These are phyloP conservation scores for Funneliformis caledonium DNA, from an alignment of 371 early-diverging fungal genomes.

Conservation along the genomic window DNA sequence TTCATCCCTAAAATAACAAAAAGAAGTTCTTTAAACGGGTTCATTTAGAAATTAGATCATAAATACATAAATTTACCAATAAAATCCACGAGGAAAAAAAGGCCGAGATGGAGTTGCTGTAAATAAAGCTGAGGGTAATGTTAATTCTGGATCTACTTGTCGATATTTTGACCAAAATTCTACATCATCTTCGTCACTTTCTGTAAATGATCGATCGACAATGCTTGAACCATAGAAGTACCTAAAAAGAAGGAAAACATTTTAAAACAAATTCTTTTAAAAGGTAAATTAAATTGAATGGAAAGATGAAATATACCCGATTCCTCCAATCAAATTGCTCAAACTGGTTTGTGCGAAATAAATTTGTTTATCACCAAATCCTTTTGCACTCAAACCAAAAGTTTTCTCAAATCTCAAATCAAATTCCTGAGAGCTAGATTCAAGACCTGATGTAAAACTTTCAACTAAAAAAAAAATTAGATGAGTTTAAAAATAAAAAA, in stretches of 20 bases:
- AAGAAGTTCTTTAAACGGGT: not conserved
- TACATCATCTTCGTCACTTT: slow-evolving; percentile 57
- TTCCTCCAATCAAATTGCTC: slow-evolving; percentile 89
- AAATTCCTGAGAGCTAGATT: slow-evolving; percentile 54
- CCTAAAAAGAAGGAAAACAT: slow-evolving; percentile 38
- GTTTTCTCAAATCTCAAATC: slow-evolving; percentile 76
- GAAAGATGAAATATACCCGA: slow-evolving; percentile 63
- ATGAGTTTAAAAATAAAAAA: slow-evolving; percentile 41
- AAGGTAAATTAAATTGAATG: not conserved
- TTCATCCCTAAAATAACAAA: slow-evolving; percentile 73
- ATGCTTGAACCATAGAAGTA: slow-evolving; percentile 64
- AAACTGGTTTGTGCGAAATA: slow-evolving; percentile 76
- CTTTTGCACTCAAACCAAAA: slow-evolving; percentile 71
- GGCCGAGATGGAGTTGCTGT: slow-evolving; percentile 89
- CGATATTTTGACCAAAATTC: slow-evolving; percentile 49
- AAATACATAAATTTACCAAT: slow-evolving; percentile 67
- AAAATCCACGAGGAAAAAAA: slow-evolving; percentile 95
- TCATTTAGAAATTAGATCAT: too few species aligned
- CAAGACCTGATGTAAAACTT: slow-evolving; percentile 45
- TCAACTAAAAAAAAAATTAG: not conserved
- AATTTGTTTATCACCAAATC: slow-evolving; percentile 63
- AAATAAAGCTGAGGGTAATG: slow-evolving; percentile 74
- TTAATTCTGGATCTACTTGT: slow-evolving; percentile 57
- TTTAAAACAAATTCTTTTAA: not conserved
- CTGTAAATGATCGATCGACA: slow-evolving; percentile 54